Evolutionary conservation across 441 rosid genomes (phyloP), one percentile per base, ranked within the genome.

Genomic region (Jatropha podagrica): DNA sequence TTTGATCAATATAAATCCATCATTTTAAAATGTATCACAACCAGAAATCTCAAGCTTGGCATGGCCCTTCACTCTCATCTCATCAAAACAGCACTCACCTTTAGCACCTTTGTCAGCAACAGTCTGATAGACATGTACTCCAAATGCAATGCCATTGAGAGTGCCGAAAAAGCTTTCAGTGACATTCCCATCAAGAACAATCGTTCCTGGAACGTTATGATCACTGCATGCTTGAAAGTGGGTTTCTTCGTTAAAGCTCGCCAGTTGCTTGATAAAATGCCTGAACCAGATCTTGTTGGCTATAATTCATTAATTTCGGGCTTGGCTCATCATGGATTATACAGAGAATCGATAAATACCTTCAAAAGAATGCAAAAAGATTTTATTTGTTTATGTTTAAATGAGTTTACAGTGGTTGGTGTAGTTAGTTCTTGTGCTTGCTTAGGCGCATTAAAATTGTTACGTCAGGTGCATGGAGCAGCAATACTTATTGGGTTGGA

Each of bases 261-360:
- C 52, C 13, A 73, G 14, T 26, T 82, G 86, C 81, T 87, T 48
- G 87, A 81, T 75, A 59, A 81, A 87, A 83, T 87, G 84, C 88
- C 87, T 15, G 68, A 81, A 49, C 81, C 69, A 71, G 85, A 79
- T 27, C 65, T 85, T 18, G 83, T 84, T 59, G 77, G 75, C 38
- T 85, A 77, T 55, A 87, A 87, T 76, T 79, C 85, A 10, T 52
- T 85, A 71, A 87, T 85, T 77, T 85, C 83, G 32, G 85, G 86
- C 10, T 76, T 85, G 7, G 83, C 81, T 61, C 81, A 41, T 26
- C 77, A 73, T 79, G 88, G 90, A 68, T 74, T 76, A 32, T 66
- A 83, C 41, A 49, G n/a, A 27, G 81, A 87, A 49, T 79, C 85
- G 7, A 62, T 87, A 18, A 18, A 1, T 6, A 13, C 83, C 20